Evolutionary conservation across 164 flowering plant genomes (phyloP).

Genomic region (Umbellularia californica): DNA sequence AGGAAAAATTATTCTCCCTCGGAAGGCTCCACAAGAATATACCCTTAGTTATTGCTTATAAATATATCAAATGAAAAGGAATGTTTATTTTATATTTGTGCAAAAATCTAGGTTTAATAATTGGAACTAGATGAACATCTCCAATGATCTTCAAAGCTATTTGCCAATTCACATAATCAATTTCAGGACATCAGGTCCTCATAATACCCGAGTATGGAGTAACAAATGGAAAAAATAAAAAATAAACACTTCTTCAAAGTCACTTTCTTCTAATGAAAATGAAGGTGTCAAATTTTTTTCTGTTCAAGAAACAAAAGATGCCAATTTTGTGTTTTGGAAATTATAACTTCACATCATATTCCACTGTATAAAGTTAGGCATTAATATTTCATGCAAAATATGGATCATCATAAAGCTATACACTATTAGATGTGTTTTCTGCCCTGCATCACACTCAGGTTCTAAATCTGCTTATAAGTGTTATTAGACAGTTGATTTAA

Average conservation of each 20-base stretch:
- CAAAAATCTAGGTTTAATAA: no score
- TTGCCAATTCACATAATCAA: neutral
- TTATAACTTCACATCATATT: neutral
- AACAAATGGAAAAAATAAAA: neutral
- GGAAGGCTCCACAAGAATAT: no score
- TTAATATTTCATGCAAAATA: neutral
- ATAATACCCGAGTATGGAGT: neutral
- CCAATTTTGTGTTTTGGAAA: neutral
- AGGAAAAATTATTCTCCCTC: no score
- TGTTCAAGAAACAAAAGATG: neutral
- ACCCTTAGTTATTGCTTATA: no score
- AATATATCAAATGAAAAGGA: neutral
- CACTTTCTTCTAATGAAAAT: no score
- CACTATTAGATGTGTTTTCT: neutral
- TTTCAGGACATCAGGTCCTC: neutral
- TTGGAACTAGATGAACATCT: neutral
- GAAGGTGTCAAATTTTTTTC: neutral
- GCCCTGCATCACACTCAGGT: neutral
- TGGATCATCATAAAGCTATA: neutral
- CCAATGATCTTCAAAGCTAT: neutral
- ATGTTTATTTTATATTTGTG: neutral
- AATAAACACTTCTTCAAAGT: neutral
- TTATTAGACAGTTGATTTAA: neutral
- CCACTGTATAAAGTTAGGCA: neutral
- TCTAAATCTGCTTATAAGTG: neutral